A percentile compares a stretch with the other conserved stretches of the same genome.
Conservation (phyloP, 305 asterid genomes). For the Euphrasia arctica region DNA sequence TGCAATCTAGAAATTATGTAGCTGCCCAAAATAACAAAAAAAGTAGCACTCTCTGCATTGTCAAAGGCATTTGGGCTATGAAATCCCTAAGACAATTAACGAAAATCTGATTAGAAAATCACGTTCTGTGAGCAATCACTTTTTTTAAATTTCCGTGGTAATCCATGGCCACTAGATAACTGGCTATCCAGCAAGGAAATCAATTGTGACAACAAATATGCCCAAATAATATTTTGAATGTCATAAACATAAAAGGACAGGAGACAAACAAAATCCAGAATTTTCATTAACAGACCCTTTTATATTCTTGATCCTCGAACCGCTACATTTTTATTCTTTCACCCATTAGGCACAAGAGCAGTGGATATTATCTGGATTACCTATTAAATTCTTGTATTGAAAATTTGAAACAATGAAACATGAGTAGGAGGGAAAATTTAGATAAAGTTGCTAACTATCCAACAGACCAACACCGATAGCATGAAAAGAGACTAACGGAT, state of each 20-base stretch:
- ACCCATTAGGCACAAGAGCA: slow-evolving; percentile 19
- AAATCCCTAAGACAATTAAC: background rate
- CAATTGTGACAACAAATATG: background rate
- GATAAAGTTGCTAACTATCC: slow-evolving; percentile 9
- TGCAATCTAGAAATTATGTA: no score
- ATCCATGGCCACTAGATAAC: background rate
- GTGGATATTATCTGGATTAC: slow-evolving; percentile 9
- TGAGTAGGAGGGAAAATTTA: background rate
- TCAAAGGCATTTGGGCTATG: no score
- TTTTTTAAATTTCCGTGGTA: background rate
- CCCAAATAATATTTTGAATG: no score
- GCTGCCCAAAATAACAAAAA: no score
- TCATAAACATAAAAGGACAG: no score
- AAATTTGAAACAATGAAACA: background rate
- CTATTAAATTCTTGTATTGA: background rate
- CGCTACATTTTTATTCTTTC: background rate
- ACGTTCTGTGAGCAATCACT: background rate
- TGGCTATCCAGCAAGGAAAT: background rate
- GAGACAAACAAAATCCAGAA: background rate
- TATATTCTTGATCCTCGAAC: background rate
- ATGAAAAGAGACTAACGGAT: slow-evolving; percentile 7
- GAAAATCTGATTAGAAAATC: background rate
- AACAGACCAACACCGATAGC: slow-evolving; percentile 9
- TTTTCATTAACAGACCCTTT: background rate
- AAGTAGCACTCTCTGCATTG: no score